Evolutionary conservation across 352 stramenopile genomes (phyloP), one percentile per base, ranked within the genome.

Genomic region (Pythium grandisporangium): DNA sequence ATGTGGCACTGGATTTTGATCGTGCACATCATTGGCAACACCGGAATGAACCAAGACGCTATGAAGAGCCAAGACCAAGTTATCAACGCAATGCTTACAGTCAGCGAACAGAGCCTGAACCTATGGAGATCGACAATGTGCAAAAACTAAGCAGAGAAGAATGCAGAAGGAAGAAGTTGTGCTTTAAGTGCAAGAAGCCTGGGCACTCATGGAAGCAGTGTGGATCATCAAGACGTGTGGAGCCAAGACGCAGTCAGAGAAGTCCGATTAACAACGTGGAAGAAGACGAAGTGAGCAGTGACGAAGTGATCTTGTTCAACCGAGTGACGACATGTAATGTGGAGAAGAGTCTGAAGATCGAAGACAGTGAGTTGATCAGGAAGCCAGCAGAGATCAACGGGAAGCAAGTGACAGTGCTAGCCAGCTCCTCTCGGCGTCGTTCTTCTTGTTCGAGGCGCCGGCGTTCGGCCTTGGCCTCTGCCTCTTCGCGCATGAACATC

Each of bases 371-470:
- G 27, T 32, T 32, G 27, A 32, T 32, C 27, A 32, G 27, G 27
- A 32, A 32, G 27, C 27, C 27, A 32, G 27, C 27, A 13, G 27
- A 13, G 27, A 32, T 32, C 27, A 13, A 32, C 8, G 27, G 27
- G 27, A 32, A 32, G 27, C 27, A 32, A 32, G 27, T 32, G 27
- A 32, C 8, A 13, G 27, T 32, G 27, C 27, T 32, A n/a, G n/a
- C n/a, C n/a, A n/a, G 30, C 37, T 17, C 13, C 5, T 7, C 33
- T 54, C 48, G 29, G 23, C 45, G 22, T 54, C 47, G 30, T 21
- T n/a, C 21, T 24, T 19, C n/a, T 44, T 54, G n/a, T n/a, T n/a
- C n/a, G n/a, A n/a, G n/a, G n/a, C n/a, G n/a, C n/a, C n/a, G n/a
- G n/a, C n/a, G n/a, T n/a, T n/a, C n/a, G n/a, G n/a, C n/a, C n/a